Percentiles rank a stretch among this genome's conserved stretches.
phyloP scores from a whole-genome alignment of 306 rosid species.

The Gastrolobium bilobum region DNA sequence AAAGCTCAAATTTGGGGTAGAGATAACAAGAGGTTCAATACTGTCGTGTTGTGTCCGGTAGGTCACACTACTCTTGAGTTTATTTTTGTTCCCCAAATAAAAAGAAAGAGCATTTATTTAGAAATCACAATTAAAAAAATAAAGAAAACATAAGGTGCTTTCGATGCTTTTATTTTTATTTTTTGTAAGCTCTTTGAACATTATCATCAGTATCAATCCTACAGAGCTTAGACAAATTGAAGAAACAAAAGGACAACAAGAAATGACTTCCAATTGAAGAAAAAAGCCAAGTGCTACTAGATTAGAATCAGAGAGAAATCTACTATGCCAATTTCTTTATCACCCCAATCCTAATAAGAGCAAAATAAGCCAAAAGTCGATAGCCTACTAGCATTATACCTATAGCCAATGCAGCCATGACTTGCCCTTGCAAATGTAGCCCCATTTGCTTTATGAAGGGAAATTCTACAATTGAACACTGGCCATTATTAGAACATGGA shows the following conservation, averaged over 20 bases:
- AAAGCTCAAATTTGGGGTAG: too few relatives aligned
- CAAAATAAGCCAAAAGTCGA: constrained; percentile 64
- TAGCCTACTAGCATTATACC: constrained; percentile 60
- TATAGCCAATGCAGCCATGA: constrained; percentile 47
- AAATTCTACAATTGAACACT: constrained; percentile 55
- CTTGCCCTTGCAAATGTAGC: constrained; percentile 48
- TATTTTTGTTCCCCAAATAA: too few relatives aligned
- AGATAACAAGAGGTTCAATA: too few relatives aligned
- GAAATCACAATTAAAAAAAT: too few relatives aligned
- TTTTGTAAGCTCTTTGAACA: too few relatives aligned
- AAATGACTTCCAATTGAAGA: background rate
- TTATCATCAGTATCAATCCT: background rate
- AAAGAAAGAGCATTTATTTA: too few relatives aligned
- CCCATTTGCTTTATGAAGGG: constrained; percentile 57
- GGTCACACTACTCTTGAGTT: too few relatives aligned
- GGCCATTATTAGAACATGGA: constrained; percentile 45
- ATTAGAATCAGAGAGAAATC: background rate
- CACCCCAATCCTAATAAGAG: constrained; percentile 64
- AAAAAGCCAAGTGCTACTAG: background rate
- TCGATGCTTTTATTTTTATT: too few relatives aligned
- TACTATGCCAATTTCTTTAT: constrained; percentile 43
- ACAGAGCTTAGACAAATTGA: background rate
- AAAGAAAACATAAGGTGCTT: too few relatives aligned
- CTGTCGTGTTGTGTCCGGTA: too few relatives aligned
- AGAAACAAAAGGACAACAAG: background rate